Conservation (phyloP, 169 alveolate species). For the Plasmodium coatneyi region DNA sequence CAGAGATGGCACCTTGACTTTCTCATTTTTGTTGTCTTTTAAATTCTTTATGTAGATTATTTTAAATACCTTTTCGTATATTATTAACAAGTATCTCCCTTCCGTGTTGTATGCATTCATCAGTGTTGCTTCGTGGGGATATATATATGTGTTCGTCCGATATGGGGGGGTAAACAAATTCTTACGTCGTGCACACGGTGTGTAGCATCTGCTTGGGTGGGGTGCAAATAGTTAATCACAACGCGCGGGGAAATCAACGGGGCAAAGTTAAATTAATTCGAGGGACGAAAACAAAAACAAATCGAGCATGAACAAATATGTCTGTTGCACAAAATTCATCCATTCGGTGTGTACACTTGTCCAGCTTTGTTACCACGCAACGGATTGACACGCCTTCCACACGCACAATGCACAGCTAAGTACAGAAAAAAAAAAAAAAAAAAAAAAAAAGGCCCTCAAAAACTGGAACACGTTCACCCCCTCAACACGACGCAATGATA, state of each 20-base stretch:
- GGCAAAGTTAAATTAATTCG: neutral
- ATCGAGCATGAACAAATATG: neutral
- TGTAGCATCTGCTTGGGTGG: neutral
- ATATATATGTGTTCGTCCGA: neutral
- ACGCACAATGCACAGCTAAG: neutral
- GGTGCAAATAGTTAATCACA: neutral
- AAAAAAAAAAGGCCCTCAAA: neutral
- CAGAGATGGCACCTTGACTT: conserved; percentile 30
- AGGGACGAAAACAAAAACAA: neutral
- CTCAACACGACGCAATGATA: neutral
- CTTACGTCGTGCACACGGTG: neutral
- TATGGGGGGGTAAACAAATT: neutral
- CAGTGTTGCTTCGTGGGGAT: conserved; percentile 10
- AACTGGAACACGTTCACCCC: neutral
- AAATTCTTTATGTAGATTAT: conserved; percentile 69
- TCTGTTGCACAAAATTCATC: neutral
- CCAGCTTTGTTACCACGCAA: neutral
- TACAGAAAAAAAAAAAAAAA: neutral
- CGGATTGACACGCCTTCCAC: neutral
- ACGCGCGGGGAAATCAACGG: neutral
- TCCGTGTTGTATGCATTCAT: conserved; percentile 73
- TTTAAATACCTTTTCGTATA: conserved; percentile 75
- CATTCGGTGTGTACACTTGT: neutral
- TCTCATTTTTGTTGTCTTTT: conserved; percentile 60
- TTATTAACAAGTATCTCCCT: conserved; percentile 66